phyloP scores from a whole-genome alignment of 495 filamentous ascomycete species.

The Trichoderma erinaceum region DNA sequence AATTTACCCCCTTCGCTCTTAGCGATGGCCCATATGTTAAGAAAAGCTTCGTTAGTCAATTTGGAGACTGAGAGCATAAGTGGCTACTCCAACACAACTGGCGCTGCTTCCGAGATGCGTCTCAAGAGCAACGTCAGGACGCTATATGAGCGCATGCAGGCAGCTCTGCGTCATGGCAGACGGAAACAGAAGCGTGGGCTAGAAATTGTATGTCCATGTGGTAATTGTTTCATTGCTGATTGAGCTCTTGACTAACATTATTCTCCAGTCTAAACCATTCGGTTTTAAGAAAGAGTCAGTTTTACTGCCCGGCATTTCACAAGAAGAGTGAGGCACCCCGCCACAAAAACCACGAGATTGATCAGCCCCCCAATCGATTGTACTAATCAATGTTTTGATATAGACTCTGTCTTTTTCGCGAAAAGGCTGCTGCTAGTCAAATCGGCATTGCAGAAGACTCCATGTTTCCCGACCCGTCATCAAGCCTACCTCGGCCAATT shows the following conservation, averaged over 20 bases:
- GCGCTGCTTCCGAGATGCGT: not conserved
- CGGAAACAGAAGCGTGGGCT: not conserved
- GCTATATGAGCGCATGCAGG: slow-evolving; percentile 2
- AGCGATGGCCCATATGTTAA: not conserved
- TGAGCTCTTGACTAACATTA: slow-evolving; percentile 20
- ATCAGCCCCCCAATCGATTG: not conserved
- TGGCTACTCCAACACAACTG: not conserved
- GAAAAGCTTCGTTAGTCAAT: not conserved
- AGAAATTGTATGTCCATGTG: slow-evolving; percentile 3
- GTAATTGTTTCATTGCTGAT: not conserved
- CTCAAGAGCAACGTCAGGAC: slow-evolving; percentile 6
- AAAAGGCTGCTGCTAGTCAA: slow-evolving; percentile 36
- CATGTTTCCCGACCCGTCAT: slow-evolving; percentile 17
- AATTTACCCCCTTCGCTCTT: not conserved
- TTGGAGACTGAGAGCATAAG: slow-evolving; percentile 1
- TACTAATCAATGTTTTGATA: slow-evolving; percentile 6
- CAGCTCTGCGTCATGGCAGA: slow-evolving; percentile 8
- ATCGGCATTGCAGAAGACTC: slow-evolving; percentile 26
- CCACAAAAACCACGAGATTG: not conserved
- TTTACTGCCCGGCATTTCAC: slow-evolving; percentile 34
- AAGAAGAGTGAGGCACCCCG: slow-evolving; percentile 35
- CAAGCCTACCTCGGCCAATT: not conserved
- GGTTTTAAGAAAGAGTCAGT: slow-evolving; percentile 38
- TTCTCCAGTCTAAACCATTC: slow-evolving; percentile 38
- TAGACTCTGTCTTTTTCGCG: slow-evolving; percentile 35